Conservation (phyloP, 306 rosid species). For the Cicer chorassanicum region DNA sequence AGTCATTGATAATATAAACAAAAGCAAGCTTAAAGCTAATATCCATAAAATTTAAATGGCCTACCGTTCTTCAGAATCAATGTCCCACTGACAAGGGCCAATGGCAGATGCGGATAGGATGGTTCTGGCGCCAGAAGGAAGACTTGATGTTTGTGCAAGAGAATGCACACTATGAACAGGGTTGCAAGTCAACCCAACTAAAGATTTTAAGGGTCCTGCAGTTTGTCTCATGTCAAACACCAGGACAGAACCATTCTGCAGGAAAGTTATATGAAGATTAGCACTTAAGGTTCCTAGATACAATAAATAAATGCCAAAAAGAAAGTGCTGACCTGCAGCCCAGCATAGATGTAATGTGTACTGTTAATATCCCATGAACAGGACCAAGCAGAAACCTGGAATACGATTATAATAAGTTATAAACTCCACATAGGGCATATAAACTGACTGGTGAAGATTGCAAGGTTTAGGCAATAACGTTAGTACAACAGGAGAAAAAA, state of each 20-base stretch:
- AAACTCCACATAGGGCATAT: conserved; percentile 11
- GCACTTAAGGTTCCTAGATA: conserved; percentile 11
- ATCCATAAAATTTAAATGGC: conserved; percentile 45
- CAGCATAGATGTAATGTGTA: conserved; percentile 72
- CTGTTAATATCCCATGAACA: conserved; percentile 84
- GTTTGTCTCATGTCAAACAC: conserved; percentile 88
- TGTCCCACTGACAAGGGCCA: conserved; percentile 81
- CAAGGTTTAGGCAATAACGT: conserved; percentile 24
- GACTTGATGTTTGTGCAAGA: conserved; percentile 58
- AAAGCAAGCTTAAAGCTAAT: conserved; percentile 14
- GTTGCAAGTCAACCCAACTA: conserved; percentile 66
- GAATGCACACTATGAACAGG: conserved; percentile 83
- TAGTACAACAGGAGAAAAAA: not conserved
- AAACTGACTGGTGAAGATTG: conserved; percentile 23
- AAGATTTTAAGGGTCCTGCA: conserved; percentile 65
- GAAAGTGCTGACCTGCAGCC: conserved; percentile 73
- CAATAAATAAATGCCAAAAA: conserved; percentile 35
- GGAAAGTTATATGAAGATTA: conserved; percentile 34
- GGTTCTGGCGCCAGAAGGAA: conserved; percentile 52
- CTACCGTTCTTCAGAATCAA: conserved; percentile 76
- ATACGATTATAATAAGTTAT: conserved; percentile 45
- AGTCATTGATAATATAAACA: conserved; percentile 10
- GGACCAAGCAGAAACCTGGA: conserved; percentile 87
- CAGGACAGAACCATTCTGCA: conserved; percentile 84
- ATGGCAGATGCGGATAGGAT: conserved; percentile 81